Conservation (phyloP, 2,329 filamentous ascomycete species). For the Acephala macrosclerotiorum region DNA sequence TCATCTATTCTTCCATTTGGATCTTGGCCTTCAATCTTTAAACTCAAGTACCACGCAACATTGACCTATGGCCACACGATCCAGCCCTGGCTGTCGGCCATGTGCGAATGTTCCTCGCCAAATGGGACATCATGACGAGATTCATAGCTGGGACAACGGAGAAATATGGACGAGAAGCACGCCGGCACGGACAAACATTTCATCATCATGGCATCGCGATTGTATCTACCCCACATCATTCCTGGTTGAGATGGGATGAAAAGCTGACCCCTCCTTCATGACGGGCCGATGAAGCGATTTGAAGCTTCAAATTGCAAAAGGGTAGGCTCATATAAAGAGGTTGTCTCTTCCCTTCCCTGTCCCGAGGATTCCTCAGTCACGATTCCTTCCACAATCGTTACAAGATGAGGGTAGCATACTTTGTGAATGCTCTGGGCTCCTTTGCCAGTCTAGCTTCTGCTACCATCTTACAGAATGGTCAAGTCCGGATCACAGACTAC, state of each 20-base stretch:
- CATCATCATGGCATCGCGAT: constrained; percentile 3
- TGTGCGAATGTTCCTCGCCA: constrained; percentile 4
- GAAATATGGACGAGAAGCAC: not conserved
- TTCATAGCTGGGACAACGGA: not conserved
- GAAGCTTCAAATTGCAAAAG: not conserved
- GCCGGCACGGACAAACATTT: not conserved
- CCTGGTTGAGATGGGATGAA: not conserved
- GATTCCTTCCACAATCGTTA: not conserved
- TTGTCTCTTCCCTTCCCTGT: not conserved
- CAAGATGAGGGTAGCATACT: not conserved
- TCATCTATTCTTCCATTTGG: constrained; percentile 9
- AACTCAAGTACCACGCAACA: not conserved
- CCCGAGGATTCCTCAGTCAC: not conserved
- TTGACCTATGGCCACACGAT: not conserved
- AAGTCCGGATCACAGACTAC: constrained; percentile 50
- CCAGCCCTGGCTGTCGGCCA: not conserved
- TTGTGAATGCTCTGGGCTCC: not conserved
- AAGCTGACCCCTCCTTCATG: constrained; percentile 1
- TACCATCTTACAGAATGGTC: constrained; percentile 44
- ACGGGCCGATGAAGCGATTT: constrained; percentile 7
- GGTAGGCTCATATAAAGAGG: not conserved
- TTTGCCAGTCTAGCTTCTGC: constrained; percentile 24
- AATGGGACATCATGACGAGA: not conserved
- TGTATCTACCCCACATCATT: not conserved
- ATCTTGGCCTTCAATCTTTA: constrained; percentile 1